Evolutionary conservation across 345 rosid genomes (phyloP).

Genomic region (Acer campestre): DNA sequence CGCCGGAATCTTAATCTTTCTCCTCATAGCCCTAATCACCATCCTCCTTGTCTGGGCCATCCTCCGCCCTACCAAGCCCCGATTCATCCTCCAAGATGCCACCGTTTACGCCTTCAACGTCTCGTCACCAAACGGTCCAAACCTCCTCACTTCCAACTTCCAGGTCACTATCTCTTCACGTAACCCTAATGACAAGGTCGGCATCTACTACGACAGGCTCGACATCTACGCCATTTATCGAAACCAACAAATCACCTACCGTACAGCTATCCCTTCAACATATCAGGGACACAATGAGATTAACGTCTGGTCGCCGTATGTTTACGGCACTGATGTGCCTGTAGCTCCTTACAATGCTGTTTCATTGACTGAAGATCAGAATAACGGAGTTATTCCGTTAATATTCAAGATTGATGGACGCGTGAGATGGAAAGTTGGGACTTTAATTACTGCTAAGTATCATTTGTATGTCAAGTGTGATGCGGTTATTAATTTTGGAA

Average conservation of each 20-base stretch:
- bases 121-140: conserved; percentile 64
- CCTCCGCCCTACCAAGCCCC: conserved; percentile 83
- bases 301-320: conserved; percentile 79
- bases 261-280: conserved; percentile 46
- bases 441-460: conserved; percentile 58
- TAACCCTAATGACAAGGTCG: conserved; percentile 79
- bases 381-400: conserved; percentile 44
- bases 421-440: conserved; percentile 81
- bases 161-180: conserved; percentile 80
- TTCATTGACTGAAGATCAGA: conserved; percentile 54
- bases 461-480: conserved; percentile 65
- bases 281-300: conserved; percentile 67
- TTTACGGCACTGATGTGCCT: conserved; percentile 69
- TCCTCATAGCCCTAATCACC: conserved; percentile 51
- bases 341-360: conserved; percentile 72
- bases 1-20: conserved; percentile 51
- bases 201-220: conserved; percentile 82
- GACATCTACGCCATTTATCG: conserved; percentile 70
- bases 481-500: conserved; percentile 62
- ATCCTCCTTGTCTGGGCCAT: conserved; percentile 84
- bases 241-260: conserved; percentile 77
- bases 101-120: conserved; percentile 87
- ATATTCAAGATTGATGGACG: conserved; percentile 78
- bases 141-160: conserved; percentile 71
- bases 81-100: conserved; percentile 84